Evolutionary conservation across 257 asterid species (phyloP).

Genomic region (Cinchona pubescens): DNA sequence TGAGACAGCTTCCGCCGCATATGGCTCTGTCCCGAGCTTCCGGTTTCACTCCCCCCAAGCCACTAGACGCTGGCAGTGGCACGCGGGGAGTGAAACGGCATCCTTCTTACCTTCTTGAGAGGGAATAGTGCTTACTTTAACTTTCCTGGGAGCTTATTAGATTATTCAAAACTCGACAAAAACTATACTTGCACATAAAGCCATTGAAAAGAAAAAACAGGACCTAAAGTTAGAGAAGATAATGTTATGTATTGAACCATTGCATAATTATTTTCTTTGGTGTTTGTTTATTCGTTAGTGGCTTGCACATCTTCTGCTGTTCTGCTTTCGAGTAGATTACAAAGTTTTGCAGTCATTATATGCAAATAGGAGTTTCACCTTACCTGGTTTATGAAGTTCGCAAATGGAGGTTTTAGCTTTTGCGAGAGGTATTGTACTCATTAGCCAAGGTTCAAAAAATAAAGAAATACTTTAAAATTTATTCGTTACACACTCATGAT

Average conservation of each 20-base stretch:
- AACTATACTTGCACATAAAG: conserved; percentile 6
- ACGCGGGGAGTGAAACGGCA: too few species aligned
- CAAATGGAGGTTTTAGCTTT: neutral
- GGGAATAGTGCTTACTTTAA: too few species aligned
- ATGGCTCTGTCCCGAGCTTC: too few species aligned
- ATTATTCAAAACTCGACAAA: neutral
- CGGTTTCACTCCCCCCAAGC: too few species aligned
- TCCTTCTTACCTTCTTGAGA: too few species aligned
- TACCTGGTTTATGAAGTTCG: neutral
- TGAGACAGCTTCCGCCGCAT: too few species aligned
- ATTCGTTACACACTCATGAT: neutral
- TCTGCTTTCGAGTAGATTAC: neutral
- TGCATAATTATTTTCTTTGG: neutral
- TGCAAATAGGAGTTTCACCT: neutral
- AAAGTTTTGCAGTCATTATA: neutral
- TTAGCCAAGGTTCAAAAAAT: neutral
- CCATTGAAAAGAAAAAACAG: neutral
- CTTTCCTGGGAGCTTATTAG: too few species aligned
- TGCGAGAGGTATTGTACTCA: neutral
- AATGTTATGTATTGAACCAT: neutral
- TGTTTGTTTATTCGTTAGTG: neutral
- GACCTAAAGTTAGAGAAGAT: neutral
- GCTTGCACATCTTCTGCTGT: neutral
- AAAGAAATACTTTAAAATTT: neutral
- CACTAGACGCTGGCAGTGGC: too few species aligned